A percentile compares a stretch with the other conserved stretches of the same genome.
Conservation (phyloP, 805 yeast species). For the Nakazawaea holstii region DNA sequence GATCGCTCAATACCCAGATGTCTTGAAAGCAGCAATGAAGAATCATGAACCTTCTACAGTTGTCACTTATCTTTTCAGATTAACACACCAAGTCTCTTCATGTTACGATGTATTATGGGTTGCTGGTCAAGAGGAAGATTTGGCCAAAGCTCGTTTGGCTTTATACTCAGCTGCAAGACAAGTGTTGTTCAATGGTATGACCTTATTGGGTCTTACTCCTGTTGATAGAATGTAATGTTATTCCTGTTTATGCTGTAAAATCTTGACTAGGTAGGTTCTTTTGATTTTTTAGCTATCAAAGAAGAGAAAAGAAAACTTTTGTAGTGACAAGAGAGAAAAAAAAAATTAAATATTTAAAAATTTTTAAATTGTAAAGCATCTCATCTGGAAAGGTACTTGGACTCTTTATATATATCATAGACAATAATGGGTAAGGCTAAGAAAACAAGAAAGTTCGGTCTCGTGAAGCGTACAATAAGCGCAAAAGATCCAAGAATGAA, state of each 20-base stretch:
- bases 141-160: slow-evolving; percentile 89
- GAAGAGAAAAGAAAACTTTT: background rate
- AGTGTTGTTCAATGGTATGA: slow-evolving; percentile 86
- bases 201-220: slow-evolving; percentile 89
- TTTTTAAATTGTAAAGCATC: background rate
- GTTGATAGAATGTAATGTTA: slow-evolving; percentile 88
- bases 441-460: slow-evolving; percentile 96
- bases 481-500: slow-evolving; percentile 63
- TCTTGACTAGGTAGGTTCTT: no score
- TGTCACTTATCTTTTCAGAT: slow-evolving; percentile 87
- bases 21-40: slow-evolving; percentile 72
- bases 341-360: background rate
- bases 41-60: slow-evolving; percentile 90
- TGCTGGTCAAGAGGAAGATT: slow-evolving; percentile 84
- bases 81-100: slow-evolving; percentile 92
- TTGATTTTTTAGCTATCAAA: background rate
- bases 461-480: slow-evolving; percentile 75
- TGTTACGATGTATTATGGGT: slow-evolving; percentile 96
- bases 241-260: background rate
- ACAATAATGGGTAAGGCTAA: slow-evolving; percentile 86
- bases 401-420: background rate
- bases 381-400: background rate
- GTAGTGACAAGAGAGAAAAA: background rate
- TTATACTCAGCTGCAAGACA: slow-evolving; percentile 86
- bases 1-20: slow-evolving; percentile 89